Evolutionary conservation across 73 alveolate species (phyloP).

Genomic region (Tetrahymena elliotti): DNA sequence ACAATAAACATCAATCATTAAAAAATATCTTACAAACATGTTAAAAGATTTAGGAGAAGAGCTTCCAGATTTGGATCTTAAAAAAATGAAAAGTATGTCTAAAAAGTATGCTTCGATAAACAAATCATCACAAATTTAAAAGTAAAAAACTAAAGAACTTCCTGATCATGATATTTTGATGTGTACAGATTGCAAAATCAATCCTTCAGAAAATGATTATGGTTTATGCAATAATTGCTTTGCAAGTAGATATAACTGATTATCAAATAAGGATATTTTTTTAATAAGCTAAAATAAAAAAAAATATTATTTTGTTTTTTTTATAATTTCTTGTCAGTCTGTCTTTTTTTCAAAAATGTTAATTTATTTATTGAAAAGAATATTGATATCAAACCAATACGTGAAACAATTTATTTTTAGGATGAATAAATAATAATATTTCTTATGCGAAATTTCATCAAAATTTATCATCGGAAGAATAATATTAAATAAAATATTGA

Average conservation of each 20-base stretch:
- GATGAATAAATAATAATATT: neutral
- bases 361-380: neutral
- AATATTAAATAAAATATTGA: neutral
- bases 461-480: neutral
- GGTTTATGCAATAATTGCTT: neutral
- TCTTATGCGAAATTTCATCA: neutral
- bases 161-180: neutral
- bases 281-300: too few relatives aligned
- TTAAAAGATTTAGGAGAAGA: neutral
- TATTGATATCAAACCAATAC: neutral
- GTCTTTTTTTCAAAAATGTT: too few relatives aligned
- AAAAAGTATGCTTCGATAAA: neutral
- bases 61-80: neutral
- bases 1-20: neutral
- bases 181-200: neutral
- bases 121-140: neutral
- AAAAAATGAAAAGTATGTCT: neutral
- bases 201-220: neutral
- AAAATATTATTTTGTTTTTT: too few relatives aligned
- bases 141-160: neutral
- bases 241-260: neutral
- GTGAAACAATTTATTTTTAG: neutral
- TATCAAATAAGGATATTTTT: neutral
- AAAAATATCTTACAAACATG: neutral
- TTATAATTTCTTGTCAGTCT: neutral